Conservation (phyloP, 2,329 filamentous ascomycete genomes). For the Cytospora schulzeri region DNA sequence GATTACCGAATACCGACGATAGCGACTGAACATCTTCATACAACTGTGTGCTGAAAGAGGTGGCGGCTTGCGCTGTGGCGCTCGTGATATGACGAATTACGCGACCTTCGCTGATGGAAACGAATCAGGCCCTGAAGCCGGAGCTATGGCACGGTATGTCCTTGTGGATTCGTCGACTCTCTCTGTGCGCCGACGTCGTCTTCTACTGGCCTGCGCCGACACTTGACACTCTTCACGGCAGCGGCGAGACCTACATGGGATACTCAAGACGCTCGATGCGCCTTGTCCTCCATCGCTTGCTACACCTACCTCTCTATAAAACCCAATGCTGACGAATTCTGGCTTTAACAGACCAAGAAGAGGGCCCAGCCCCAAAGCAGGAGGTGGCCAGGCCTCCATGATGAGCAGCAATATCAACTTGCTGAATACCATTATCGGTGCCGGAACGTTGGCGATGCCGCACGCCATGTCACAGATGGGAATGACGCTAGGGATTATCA, state of each 20-base stretch:
- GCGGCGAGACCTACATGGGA: background rate
- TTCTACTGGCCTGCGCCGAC: background rate
- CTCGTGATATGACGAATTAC: constrained; percentile 55
- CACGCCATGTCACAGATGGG: constrained; percentile 94
- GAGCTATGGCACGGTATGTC: constrained; percentile 53
- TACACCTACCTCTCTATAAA: background rate
- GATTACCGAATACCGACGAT: background rate
- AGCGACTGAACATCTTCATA: background rate
- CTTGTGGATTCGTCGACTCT: background rate
- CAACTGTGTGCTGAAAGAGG: constrained; percentile 3
- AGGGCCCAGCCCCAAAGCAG: constrained; percentile 68
- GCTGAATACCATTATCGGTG: constrained; percentile 94
- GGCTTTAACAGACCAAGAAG: constrained; percentile 51
- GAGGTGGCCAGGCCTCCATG: constrained; percentile 83
- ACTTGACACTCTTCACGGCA: background rate
- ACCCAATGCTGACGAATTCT: constrained; percentile 18
- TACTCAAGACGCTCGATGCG: too few species aligned
- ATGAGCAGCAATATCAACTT: constrained; percentile 92
- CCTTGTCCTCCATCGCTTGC: background rate
- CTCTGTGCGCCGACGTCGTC: background rate
- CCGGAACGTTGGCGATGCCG: constrained; percentile 94
- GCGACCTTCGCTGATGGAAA: constrained; percentile 54
- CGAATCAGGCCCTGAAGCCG: constrained; percentile 42
- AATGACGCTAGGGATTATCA: constrained; percentile 77
- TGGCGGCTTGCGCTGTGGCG: constrained; percentile 3